Percentiles rank a stretch among this genome's conserved stretches.
These are phyloP conservation scores for Saxophila tyrrhenica DNA, from an alignment of 495 filamentous ascomycete genomes.

Conservation along the genomic window DNA sequence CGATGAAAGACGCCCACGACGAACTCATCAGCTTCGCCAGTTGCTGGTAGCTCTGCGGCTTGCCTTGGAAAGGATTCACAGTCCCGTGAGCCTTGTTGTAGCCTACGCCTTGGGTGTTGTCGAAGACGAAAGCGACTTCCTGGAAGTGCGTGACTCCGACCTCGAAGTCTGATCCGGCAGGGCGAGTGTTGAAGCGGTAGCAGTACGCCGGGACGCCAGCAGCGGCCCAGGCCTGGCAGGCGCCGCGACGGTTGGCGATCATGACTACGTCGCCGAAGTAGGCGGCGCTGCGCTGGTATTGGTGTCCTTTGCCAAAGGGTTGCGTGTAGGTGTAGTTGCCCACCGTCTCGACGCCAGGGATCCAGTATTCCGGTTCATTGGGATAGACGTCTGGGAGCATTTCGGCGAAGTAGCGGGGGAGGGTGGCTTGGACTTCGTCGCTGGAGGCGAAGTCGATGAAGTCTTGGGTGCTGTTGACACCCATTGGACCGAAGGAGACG, in stretches of 20 bases:
- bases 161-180: conserved; percentile 28
- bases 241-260: conserved; percentile 44
- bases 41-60: conserved; percentile 34
- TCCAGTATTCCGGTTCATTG: conserved; percentile 18
- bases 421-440: conserved; percentile 34
- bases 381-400: conserved; percentile 36
- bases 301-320: conserved; percentile 30
- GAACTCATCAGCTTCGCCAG: conserved; percentile 42
- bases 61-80: conserved; percentile 37
- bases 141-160: conserved; percentile 46
- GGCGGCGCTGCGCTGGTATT: conserved; percentile 43
- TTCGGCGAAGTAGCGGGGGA: conserved; percentile 29
- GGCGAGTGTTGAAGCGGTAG: conserved; percentile 49
- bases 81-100: conserved; percentile 27
- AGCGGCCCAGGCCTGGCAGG: conserved; percentile 42
- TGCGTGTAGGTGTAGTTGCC: conserved; percentile 10
- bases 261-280: conserved; percentile 36
- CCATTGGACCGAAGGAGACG: conserved; percentile 41
- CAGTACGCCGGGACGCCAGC: conserved; percentile 42
- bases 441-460: conserved; percentile 28
- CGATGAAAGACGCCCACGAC: conserved; percentile 46
- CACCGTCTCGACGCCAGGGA: conserved; percentile 17
- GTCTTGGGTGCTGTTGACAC: conserved; percentile 37
- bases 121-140: conserved; percentile 51
- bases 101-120: conserved; percentile 42